phyloP scores from a whole-genome alignment of 257 asterid species.

The Anisodus acutangulus region DNA sequence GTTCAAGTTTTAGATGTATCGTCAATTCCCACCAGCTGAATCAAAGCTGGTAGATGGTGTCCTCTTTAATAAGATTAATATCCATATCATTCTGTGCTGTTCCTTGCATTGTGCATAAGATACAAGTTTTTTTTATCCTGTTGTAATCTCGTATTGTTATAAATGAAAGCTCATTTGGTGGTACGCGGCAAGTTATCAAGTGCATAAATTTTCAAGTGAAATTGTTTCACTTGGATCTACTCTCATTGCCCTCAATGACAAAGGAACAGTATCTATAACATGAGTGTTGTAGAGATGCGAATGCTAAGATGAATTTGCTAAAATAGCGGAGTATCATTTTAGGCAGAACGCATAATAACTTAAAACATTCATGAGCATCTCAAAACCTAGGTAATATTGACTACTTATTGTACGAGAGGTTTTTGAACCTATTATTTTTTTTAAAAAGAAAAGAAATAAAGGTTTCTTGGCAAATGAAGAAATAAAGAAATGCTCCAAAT shows the following conservation, averaged over 20 bases:
- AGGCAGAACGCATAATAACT: neutral
- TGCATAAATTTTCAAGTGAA: neutral
- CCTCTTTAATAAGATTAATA: neutral
- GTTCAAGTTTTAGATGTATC: constrained; percentile 14
- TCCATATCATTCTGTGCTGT: neutral
- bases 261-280: neutral
- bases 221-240: neutral
- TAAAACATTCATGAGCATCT: neutral
- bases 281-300: neutral
- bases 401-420: neutral
- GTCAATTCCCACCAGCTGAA: constrained; percentile 19
- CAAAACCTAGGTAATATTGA: too few species aligned
- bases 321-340: neutral
- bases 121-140: too few species aligned
- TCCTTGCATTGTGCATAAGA: too few species aligned
- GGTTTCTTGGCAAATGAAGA: neutral
- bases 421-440: neutral
- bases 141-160: neutral
- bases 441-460: neutral
- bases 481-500: neutral
- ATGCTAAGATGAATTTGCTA: neutral
- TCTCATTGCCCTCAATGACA: neutral
- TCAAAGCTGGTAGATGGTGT: neutral
- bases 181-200: neutral
- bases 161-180: neutral